Percentiles rank a stretch among this genome's conserved stretches.
These are phyloP conservation scores for Epichloe sibirici DNA, from an alignment of 2,329 filamentous ascomycete species.

Conservation along the genomic window DNA sequence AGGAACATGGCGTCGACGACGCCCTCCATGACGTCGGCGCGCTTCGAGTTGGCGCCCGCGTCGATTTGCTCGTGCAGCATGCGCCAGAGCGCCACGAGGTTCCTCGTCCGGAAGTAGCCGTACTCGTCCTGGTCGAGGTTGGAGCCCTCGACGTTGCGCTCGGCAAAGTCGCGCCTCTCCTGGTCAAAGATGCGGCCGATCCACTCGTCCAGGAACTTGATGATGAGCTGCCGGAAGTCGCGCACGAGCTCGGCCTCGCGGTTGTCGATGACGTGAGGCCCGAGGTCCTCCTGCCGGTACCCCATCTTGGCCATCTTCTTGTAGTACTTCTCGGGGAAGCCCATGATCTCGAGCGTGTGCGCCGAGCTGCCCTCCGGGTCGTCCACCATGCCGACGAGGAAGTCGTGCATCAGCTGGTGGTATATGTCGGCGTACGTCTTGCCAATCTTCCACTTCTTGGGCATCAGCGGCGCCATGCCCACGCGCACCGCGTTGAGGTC, in stretches of 20 bases:
- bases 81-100: slow-evolving; percentile 87
- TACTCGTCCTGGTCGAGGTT: slow-evolving; percentile 81
- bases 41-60: slow-evolving; percentile 72
- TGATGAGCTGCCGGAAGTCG: slow-evolving; percentile 90
- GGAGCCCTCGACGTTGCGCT: slow-evolving; percentile 58
- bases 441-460: slow-evolving; percentile 93
- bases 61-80: slow-evolving; percentile 91
- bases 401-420: slow-evolving; percentile 91
- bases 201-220: slow-evolving; percentile 93
- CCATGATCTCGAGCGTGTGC: slow-evolving; percentile 81
- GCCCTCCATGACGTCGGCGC: slow-evolving; percentile 83
- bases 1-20: slow-evolving; percentile 94
- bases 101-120: slow-evolving; percentile 84
- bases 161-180: slow-evolving; percentile 70
- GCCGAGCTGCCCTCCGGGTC: slow-evolving; percentile 74
- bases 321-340: slow-evolving; percentile 95
- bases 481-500: slow-evolving; percentile 90
- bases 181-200: slow-evolving; percentile 83
- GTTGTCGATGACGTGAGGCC: slow-evolving; percentile 80
- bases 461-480: slow-evolving; percentile 84
- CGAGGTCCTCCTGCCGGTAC: slow-evolving; percentile 61
- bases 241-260: slow-evolving; percentile 81
- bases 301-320: slow-evolving; percentile 89
- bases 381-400: slow-evolving; percentile 70
- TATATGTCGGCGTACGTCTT: slow-evolving; percentile 85